A percentile compares a stretch with the other conserved stretches of the same genome.
These are phyloP conservation scores for Atractiella rhizophila DNA, from an alignment of 768 basidiomycete genomes.

Conservation along the genomic window DNA sequence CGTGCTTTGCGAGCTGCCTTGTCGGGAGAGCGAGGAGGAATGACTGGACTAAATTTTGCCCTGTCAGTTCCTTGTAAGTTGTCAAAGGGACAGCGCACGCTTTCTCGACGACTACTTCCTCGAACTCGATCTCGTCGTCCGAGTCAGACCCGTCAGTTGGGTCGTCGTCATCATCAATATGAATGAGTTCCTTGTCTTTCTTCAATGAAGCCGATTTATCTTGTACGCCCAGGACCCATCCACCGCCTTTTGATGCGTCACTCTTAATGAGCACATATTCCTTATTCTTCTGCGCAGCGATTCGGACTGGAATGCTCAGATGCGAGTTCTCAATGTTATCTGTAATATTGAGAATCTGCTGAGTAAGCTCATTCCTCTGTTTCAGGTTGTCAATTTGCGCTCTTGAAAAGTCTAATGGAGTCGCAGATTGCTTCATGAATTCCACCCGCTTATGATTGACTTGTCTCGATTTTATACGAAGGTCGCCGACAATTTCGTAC, in stretches of 20 bases:
- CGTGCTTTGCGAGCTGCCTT: constrained; percentile 4
- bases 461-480: constrained; percentile 78
- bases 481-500: constrained; percentile 92
- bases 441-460: constrained; percentile 76
- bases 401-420: constrained; percentile 82
- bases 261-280: constrained; percentile 91
- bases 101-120: constrained; percentile 35
- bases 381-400: constrained; percentile 77
- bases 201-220: constrained; percentile 44
- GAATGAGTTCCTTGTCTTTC: constrained; percentile 43
- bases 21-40: constrained; percentile 3
- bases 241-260: constrained; percentile 47
- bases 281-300: constrained; percentile 81
- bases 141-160: constrained; percentile 22
- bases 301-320: constrained; percentile 67
- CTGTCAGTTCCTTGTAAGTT: background rate
- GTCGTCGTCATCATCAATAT: constrained; percentile 33
- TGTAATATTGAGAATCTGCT: constrained; percentile 71
- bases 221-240: constrained; percentile 80
- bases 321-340: constrained; percentile 45
- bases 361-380: constrained; percentile 72
- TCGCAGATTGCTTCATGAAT: constrained; percentile 60
- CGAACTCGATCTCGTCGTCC: constrained; percentile 48
- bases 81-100: constrained; percentile 8
- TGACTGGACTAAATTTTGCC: background rate